Percentiles rank a stretch among this genome's conserved stretches.
phyloP scores from a whole-genome alignment of 2,329 filamentous ascomycete genomes.

The Fusarium sterilihyphosum region DNA sequence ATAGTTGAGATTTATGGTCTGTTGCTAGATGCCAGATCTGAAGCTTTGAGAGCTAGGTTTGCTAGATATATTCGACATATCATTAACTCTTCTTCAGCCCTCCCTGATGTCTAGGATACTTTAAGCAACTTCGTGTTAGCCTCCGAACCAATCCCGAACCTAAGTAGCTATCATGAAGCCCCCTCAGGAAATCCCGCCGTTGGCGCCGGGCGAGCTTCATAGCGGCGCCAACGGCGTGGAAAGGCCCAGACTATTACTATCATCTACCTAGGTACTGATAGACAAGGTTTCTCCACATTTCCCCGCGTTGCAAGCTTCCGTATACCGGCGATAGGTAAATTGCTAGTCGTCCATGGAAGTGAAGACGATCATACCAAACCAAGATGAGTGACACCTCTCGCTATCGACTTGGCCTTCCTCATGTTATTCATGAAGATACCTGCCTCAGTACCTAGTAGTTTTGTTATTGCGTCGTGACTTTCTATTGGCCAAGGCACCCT shows the following conservation, averaged over 20 bases:
- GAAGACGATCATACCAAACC: background rate
- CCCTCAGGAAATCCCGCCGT: background rate
- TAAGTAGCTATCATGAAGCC: background rate
- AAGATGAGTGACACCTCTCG: background rate
- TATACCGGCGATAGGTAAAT: background rate
- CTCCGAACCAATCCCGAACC: background rate
- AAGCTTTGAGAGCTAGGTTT: background rate
- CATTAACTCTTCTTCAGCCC: background rate
- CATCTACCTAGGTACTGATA: background rate
- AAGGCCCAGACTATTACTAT: background rate
- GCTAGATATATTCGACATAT: background rate
- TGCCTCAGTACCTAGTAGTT: background rate
- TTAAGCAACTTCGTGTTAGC: no score
- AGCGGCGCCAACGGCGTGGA: background rate
- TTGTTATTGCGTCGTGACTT: background rate
- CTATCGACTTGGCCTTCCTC: background rate
- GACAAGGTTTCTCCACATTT: background rate
- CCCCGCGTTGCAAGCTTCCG: background rate
- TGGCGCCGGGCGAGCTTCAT: background rate
- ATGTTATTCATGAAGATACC: background rate
- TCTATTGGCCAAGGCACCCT: background rate
- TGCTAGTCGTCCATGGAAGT: background rate
- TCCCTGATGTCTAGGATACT: background rate
- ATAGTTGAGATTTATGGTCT: background rate
- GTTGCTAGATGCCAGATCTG: background rate